Percentiles rank a stretch among this genome's conserved stretches.
Evolutionary conservation across 2,329 filamentous ascomycete genomes (phyloP).

Genomic region (Aureobasidium sp.): DNA sequence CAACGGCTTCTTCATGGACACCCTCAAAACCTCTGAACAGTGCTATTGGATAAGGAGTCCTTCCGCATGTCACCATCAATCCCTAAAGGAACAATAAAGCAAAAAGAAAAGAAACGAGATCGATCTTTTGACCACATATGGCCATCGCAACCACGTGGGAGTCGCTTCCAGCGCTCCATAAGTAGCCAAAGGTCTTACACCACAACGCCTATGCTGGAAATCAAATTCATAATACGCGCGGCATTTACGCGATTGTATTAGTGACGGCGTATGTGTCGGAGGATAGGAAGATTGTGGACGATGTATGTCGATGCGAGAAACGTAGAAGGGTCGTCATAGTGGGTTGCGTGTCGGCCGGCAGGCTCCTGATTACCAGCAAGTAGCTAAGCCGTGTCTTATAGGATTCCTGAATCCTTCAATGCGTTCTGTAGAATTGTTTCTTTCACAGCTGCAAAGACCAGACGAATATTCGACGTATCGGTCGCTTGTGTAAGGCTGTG

Average conservation of each 20-base stretch:
- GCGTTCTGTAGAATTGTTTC: conserved; percentile 98
- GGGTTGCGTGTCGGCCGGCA: conserved; percentile 40
- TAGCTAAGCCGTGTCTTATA: conserved; percentile 36
- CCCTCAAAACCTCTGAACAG: not conserved
- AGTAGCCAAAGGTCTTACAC: conserved; percentile 12
- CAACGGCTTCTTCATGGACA: not conserved
- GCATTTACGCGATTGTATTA: conserved; percentile 14
- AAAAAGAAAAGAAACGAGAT: not conserved
- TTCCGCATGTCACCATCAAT: not conserved
- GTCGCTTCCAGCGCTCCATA: conserved; percentile 6
- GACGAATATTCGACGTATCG: conserved; percentile 94
- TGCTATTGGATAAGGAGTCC: not conserved
- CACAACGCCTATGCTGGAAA: conserved; percentile 18
- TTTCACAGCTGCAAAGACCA: conserved; percentile 97
- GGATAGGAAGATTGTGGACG: not conserved
- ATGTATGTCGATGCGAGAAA: conserved; percentile 9
- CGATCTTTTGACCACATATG: conserved; percentile 1
- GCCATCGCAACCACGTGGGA: not conserved
- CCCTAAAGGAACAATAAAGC: not conserved
- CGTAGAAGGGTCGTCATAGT: conserved; percentile 13
- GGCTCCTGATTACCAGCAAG: conserved; percentile 61
- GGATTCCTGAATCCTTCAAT: conserved; percentile 93
- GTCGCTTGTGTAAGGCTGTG: conserved; percentile 91
- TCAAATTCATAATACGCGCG: conserved; percentile 12
- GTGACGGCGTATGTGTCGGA: conserved; percentile 13